Evolutionary conservation across 352 stramenopile species (phyloP), one percentile per base, ranked within the genome.

Genomic region (Phytopythium vexans): DNA sequence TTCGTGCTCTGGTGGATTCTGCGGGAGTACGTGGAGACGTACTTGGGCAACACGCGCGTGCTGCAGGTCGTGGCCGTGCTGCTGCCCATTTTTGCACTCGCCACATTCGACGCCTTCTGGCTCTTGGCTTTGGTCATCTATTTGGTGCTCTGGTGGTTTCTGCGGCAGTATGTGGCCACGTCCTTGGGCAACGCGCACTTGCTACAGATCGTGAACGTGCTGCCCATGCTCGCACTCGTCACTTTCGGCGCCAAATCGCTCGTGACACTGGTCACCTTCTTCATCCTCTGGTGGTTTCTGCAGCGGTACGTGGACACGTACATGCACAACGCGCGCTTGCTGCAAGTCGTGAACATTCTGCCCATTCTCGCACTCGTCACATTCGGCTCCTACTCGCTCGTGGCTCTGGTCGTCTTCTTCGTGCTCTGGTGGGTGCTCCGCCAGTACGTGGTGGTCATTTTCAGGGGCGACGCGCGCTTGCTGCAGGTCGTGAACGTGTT

Each of bases 181-280:
- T 52, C 54, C 0, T 50, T 74, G 11, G 52, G 39, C 8, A 67
- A 90, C 40, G 32, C 59, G 33, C 75, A 62, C 9, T 52, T 87
- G 15, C 36, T 82, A 8, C 68, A 86, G 46, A 56, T 90, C 46
- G 73, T 81, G 33, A 75, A 61, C 27, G 62, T 69, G 54, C 70
- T 91, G 16, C 81, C 81, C 8, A 70, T 89, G 72, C 87, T 87
- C 56, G 76, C 66, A 55, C 66, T 91, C 34, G 74, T 89, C 55
- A 74, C 67, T 27, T 91, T 88, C 43, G 81, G 81, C 51, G 77
- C 74, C 14, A 89, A 91, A 63, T 91, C 81, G 59, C 60, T 91
- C 46, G 77, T 56, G 7, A 66, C 64, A 2, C 71, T 86, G 48
- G 59, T 77, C 34, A 50, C 72, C 16, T 58, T 83, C 51, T 60